Evolutionary conservation across 169 alveolate genomes (phyloP).

Genomic region (Eimeria brunetti): DNA sequence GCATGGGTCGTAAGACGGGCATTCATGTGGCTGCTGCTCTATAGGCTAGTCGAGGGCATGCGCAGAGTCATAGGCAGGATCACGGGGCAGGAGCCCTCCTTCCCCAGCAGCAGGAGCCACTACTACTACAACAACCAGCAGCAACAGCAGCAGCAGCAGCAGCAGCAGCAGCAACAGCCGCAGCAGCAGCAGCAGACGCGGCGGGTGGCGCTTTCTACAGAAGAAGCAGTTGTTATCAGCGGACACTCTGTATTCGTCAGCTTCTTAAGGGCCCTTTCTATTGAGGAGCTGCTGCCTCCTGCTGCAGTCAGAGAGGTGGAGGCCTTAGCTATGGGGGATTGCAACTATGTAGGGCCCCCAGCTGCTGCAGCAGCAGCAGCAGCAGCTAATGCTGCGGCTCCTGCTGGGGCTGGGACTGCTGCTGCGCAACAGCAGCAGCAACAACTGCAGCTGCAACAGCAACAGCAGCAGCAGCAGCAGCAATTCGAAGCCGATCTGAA

Average conservation of each 20-base stretch:
- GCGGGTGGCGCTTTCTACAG: conserved; percentile 13
- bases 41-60: conserved; percentile 79
- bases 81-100: conserved; percentile 23
- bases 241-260: conserved; percentile 4
- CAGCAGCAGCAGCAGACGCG: not conserved
- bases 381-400: not conserved
- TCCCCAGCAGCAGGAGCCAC: not conserved
- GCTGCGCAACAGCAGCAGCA: not conserved
- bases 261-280: not conserved
- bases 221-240: conserved; percentile 28
- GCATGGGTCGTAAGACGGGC: conserved; percentile 82
- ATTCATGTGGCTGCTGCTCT: conserved; percentile 81
- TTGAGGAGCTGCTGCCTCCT: conserved; percentile 44
- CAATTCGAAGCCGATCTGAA: conserved; percentile 38
- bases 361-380: conserved; percentile 21
- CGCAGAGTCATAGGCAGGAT: conserved; percentile 67
- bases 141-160: conserved; percentile 9
- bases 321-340: conserved; percentile 13
- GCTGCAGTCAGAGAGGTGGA: conserved; percentile 10
- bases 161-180: conserved; percentile 33
- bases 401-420: conserved; percentile 7
- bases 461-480: conserved; percentile 29
- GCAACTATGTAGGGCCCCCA: conserved; percentile 4
- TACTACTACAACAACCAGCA: not conserved
- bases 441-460: not conserved